A percentile compares a stretch with the other conserved stretches of the same genome.
phyloP scores from a whole-genome alignment of 2,329 filamentous ascomycete species.

The Colletotrichum orbiculare region DNA sequence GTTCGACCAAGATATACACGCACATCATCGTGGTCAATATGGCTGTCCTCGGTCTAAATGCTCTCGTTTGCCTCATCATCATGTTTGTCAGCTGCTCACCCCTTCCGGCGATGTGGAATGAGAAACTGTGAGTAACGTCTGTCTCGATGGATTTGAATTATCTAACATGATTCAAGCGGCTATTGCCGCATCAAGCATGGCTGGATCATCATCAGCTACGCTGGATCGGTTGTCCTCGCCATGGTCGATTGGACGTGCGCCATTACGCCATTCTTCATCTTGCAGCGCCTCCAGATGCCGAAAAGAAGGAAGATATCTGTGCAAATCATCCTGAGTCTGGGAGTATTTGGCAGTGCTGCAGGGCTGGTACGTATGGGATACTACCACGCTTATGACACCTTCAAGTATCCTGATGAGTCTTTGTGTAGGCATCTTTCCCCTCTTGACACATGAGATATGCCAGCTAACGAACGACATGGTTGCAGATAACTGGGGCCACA shows the following conservation, averaged over 20 bases:
- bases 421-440: neutral
- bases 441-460: neutral
- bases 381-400: slow-evolving; percentile 29
- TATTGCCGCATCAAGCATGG: neutral
- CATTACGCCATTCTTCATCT: slow-evolving; percentile 43
- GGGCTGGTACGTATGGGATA: slow-evolving; percentile 25
- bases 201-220: slow-evolving; percentile 27
- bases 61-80: neutral
- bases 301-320: slow-evolving; percentile 37
- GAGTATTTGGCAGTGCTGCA: slow-evolving; percentile 29
- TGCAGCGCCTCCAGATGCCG: slow-evolving; percentile 42
- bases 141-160: neutral
- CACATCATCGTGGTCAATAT: neutral
- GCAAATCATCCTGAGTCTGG: neutral
- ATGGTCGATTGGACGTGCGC: slow-evolving; percentile 43
- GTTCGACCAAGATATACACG: neutral
- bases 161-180: neutral
- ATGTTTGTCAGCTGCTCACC: neutral
- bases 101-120: neutral
- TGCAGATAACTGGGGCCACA: neutral
- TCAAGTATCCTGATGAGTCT: slow-evolving; percentile 26
- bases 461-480: neutral
- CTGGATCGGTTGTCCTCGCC: slow-evolving; percentile 37
- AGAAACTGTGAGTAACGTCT: neutral
- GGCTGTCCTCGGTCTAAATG: neutral